A percentile compares a stretch with the other conserved stretches of the same genome.
These are phyloP conservation scores for Fennellomyces sp. DNA, from an alignment of 371 early-diverging fungal species.

Conservation along the genomic window DNA sequence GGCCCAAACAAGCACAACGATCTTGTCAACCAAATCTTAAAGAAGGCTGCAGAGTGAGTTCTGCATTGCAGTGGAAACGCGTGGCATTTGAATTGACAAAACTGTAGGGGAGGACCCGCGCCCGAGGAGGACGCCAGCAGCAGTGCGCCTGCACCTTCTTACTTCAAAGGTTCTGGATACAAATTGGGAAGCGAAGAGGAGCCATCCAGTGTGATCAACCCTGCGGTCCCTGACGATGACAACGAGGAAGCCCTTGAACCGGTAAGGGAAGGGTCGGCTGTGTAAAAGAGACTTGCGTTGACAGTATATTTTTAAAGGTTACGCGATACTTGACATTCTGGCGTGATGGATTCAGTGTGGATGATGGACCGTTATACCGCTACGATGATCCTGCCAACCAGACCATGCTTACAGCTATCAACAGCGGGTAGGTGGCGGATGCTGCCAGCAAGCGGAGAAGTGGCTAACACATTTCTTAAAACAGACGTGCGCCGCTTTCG, in stretches of 20 bases:
- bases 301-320: slow-evolving; percentile 32
- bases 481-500: slow-evolving; percentile 81
- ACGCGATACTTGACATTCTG: slow-evolving; percentile 90
- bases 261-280: slow-evolving; percentile 29
- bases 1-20: slow-evolving; percentile 68
- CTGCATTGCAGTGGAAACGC: neutral
- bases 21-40: slow-evolving; percentile 78
- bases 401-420: slow-evolving; percentile 82
- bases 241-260: slow-evolving; percentile 28
- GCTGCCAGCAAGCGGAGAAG: neutral
- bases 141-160: slow-evolving; percentile 38
- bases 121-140: slow-evolving; percentile 40
- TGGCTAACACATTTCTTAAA: no score
- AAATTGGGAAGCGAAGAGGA: slow-evolving; percentile 71
- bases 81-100: neutral
- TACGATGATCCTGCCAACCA: slow-evolving; percentile 89
- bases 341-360: slow-evolving; percentile 94
- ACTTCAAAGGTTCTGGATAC: slow-evolving; percentile 72
- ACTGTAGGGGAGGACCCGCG: slow-evolving; percentile 54
- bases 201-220: slow-evolving; percentile 43
- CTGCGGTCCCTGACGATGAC: slow-evolving; percentile 13
- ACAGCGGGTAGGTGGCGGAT: slow-evolving; percentile 70
- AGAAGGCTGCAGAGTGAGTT: slow-evolving; percentile 79
- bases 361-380: slow-evolving; percentile 86
- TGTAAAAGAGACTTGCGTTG: neutral